Evolutionary conservation across 2,329 filamentous ascomycete genomes (phyloP), one percentile per base, ranked within the genome.

Genomic region (Fusarium siculi): DNA sequence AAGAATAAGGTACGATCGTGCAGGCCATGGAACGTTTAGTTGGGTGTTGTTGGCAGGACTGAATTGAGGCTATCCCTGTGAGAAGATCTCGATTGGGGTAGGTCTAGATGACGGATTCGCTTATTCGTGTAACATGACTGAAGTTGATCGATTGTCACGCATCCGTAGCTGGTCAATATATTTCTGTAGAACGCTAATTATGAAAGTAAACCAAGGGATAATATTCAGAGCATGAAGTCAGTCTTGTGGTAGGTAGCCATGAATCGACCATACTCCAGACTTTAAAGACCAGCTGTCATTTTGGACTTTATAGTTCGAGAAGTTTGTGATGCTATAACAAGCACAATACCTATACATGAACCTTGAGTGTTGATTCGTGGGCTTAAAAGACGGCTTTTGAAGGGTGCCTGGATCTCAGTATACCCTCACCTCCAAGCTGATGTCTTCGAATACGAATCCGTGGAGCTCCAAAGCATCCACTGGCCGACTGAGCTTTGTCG

Each of bases 1-100:
- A 40, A 23, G 55, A 40, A 55, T 57, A 21, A 32, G 28, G 46
- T 23, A 55, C 56, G 46, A 74, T 71, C 57, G 52, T 57, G 61
- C 47, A 56, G 32, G 49, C 40, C 11, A 55, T 47, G 19, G 28
- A 28, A 69, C 49, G 57, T 42, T 60, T 30, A 49, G 60, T 47
- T 40, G 57, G 23, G 39, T 56, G 64, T 57, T 47, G 36, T 28
- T 49, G 19, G 16, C 39, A 64, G 28, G 44, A 36, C 62, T 66
- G 37, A 40, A 42, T 40, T 28, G 39, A 67, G 43, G 58, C 19
- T 18, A 44, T 62, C 34, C 55, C 7, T 42, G 39, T 44, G 28
- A 30, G 23, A 53, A 54, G 28, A 21, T 40, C 43, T 25, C 21
- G 32, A n/a, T 34, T 23, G 23, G 28, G 30, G 18, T 23, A 42